Evolutionary conservation across 2,329 filamentous ascomycete species (phyloP), one percentile per base, ranked within the genome.

Genomic region (Diplocarpon rosae): DNA sequence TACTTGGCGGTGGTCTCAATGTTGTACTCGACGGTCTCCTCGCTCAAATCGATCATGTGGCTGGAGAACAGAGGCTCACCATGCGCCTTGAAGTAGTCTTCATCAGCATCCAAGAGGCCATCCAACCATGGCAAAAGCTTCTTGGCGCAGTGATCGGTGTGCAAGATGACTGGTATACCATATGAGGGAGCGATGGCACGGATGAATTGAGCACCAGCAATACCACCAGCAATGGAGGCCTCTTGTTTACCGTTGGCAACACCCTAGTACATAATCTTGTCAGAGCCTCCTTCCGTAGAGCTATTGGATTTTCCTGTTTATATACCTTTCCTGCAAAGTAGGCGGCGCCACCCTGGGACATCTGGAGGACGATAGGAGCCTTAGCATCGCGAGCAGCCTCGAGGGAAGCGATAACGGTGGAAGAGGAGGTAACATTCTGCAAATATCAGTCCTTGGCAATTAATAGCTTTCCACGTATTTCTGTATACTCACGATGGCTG

Each of bases 71-170:
- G 83, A 55, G 92, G 90, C 69, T 89, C 84, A 70, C 85, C 85
- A 65, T 90, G 79, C 65, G 78, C 67, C 82, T 95, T 93, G 83
- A 94, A 95, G 75, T 89, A 90, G 49, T 72, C 75, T 79, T 96
- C 92, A 63, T 96, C 92, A 59, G 82, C 90, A 53, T 92, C 88
- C 59, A 96, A 70, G 81, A 95, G 89, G 65, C 89, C 89, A 63
- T 95, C 89, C 65, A 96, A 74, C 90, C 90, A 96, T 52, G 92
- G 92, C 46, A 96, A 81, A 48, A 96, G 86, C 82, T 96, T 96
- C 85, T 96, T 96, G 65, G 92, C 90, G 71, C 90, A 95, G 76
- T 96, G 92, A 68, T 98, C 92, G 65, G 90, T 93, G 79, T 95
- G 89, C 49, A 96, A 80, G 60, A 96, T 74, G 58, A 95, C 87